Conservation (phyloP, 345 rosid genomes). For the Nephelium lappaceum region DNA sequence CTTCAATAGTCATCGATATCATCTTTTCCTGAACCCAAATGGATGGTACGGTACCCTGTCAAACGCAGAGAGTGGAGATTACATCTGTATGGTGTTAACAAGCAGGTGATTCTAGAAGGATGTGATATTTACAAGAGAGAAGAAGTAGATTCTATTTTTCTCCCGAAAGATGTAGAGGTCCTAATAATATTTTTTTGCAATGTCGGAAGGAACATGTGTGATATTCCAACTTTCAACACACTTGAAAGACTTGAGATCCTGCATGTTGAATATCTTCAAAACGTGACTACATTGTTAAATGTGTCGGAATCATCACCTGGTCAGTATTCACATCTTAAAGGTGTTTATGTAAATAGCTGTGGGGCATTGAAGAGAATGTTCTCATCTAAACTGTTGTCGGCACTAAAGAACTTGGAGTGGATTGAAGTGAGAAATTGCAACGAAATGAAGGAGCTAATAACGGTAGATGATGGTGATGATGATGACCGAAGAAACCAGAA, state of each 20-base stretch:
- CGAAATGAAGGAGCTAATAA: not conserved
- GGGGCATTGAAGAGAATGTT: not conserved
- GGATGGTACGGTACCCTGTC: not conserved
- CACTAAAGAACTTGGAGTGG: not conserved
- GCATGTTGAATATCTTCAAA: not conserved
- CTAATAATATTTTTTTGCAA: not conserved
- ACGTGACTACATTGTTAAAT: not conserved
- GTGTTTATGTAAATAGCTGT: not conserved
- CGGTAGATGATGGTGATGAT: not conserved
- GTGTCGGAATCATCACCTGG: not conserved
- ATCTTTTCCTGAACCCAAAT: not conserved
- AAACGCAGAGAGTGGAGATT: no score
- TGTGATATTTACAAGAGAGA: not conserved
- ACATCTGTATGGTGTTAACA: not conserved
- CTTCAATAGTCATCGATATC: not conserved
- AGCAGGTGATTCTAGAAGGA: not conserved
- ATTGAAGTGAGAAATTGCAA: not conserved
- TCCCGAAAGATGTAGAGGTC: not conserved
- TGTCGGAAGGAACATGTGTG: not conserved
- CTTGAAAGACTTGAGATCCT: not conserved
- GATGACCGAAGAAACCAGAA: not conserved
- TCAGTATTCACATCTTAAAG: not conserved
- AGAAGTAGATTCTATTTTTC: not conserved
- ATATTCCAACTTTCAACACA: not conserved
- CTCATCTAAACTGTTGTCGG: not conserved